These are phyloP conservation scores for Solanum appendiculatum DNA, from an alignment of 257 asterid genomes.

Conservation along the genomic window DNA sequence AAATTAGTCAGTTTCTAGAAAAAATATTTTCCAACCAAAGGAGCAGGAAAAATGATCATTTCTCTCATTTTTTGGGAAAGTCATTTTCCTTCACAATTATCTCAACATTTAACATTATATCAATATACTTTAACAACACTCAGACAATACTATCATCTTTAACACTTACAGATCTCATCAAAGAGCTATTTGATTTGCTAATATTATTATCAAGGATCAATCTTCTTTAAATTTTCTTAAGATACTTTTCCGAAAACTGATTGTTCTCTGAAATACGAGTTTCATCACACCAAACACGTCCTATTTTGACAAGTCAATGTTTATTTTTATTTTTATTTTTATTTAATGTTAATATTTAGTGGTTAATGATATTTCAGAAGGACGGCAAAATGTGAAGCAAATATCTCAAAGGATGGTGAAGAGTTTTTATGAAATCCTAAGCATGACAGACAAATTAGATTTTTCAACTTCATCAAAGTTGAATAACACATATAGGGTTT, in stretches of 20 bases:
- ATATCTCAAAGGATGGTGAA: slow-evolving; percentile 66
- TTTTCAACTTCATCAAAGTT: slow-evolving; percentile 21
- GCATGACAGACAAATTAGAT: slow-evolving; percentile 34
- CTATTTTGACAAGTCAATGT: not conserved
- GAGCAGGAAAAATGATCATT: not conserved
- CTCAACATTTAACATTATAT: not conserved
- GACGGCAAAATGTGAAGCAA: slow-evolving; percentile 33
- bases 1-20: not conserved
- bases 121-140: not conserved
- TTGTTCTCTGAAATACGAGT: not conserved
- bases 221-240: not conserved
- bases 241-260: not conserved
- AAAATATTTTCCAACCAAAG: not conserved
- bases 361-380: slow-evolving; percentile 20
- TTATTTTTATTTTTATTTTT: not conserved
- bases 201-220: not conserved
- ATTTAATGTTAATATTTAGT: slow-evolving; percentile 9
- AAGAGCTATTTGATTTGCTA: not conserved
- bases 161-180: not conserved
- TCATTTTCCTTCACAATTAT: not conserved
- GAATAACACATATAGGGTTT: slow-evolving; percentile 33
- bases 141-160: not conserved
- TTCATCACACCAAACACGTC: not conserved
- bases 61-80: not conserved
- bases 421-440: slow-evolving; percentile 33